Conservation (phyloP, 257 asterid species). For the Solanum dulcamara region DNA sequence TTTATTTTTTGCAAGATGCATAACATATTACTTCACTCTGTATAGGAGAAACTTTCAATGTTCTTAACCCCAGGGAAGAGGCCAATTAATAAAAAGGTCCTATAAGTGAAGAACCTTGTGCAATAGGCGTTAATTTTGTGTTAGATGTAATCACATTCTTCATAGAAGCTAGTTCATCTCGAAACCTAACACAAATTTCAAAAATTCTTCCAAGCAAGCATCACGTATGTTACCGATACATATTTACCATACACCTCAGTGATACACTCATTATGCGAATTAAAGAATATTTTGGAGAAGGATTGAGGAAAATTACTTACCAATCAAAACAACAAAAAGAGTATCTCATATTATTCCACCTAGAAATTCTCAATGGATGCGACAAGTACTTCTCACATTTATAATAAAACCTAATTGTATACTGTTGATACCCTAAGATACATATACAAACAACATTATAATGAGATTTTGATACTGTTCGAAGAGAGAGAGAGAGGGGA, state of each 20-base stretch:
- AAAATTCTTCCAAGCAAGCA: background rate
- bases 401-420: background rate
- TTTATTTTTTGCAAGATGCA: background rate
- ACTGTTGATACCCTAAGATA: background rate
- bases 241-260: background rate
- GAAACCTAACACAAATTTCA: background rate
- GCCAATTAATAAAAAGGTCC: background rate
- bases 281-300: background rate
- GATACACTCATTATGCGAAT: background rate
- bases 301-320: too few relatives aligned
- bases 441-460: background rate
- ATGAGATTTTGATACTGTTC: background rate
- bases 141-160: background rate
- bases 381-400: background rate
- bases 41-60: background rate
- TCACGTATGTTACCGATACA: background rate
- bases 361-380: background rate
- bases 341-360: background rate
- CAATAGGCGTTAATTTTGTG: background rate
- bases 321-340: too few relatives aligned
- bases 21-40: background rate
- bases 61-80: background rate
- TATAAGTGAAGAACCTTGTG: background rate
- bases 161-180: background rate
- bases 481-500: background rate